Conservation (phyloP, 106 monocot genomes). For the Amphibolis antarctica region DNA sequence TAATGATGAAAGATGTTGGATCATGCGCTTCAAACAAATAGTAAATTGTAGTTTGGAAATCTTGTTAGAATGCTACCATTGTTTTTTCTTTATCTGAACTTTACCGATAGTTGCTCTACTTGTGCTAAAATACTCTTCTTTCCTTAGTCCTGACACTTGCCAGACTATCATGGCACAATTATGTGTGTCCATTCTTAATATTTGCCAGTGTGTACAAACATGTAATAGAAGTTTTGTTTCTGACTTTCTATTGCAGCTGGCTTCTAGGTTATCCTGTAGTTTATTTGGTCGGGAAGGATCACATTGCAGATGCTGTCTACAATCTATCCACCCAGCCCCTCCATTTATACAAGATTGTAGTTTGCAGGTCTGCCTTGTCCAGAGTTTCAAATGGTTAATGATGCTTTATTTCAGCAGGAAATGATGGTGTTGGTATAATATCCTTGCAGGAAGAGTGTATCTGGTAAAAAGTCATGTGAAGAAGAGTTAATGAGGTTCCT, state of each 20-base stretch:
- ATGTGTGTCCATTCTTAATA: not conserved
- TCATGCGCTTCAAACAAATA: too few species aligned
- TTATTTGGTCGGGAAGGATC: slow-evolving; percentile 72
- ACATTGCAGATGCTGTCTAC: slow-evolving; percentile 33
- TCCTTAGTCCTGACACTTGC: too few species aligned
- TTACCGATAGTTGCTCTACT: too few species aligned
- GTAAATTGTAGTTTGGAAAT: too few species aligned
- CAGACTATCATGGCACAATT: too few species aligned
- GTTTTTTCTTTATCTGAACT: too few species aligned
- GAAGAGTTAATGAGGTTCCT: slow-evolving; percentile 66
- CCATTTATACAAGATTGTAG: slow-evolving; percentile 56
- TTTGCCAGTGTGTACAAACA: not conserved
- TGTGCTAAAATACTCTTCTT: too few species aligned
- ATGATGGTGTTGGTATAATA: not conserved
- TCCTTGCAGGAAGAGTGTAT: slow-evolving; percentile 24
- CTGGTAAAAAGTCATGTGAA: slow-evolving; percentile 19
- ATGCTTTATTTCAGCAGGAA: not conserved
- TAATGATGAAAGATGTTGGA: too few species aligned
- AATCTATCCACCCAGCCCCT: slow-evolving; percentile 72
- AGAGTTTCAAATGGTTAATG: too few species aligned
- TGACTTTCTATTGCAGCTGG: slow-evolving; percentile 48
- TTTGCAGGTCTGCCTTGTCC: slow-evolving; percentile 43
- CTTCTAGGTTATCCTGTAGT: slow-evolving; percentile 93
- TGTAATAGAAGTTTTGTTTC: not conserved
- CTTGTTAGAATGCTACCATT: too few species aligned